Conservation (phyloP, 306 rosid species). For the Vigna hirtella region DNA sequence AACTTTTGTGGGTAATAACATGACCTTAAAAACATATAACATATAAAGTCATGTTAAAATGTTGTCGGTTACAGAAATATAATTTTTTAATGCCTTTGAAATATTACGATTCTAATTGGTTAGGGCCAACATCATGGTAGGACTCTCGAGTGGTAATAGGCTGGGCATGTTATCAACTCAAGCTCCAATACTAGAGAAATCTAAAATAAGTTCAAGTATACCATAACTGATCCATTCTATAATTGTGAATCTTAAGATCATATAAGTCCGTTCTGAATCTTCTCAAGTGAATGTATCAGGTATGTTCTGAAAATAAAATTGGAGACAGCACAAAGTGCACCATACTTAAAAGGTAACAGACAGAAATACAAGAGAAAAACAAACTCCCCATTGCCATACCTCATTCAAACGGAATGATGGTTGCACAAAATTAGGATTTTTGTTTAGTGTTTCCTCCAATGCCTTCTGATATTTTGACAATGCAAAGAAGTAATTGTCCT, state of each 20-base stretch:
- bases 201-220: constrained; percentile 17
- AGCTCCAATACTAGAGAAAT: not conserved
- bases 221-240: constrained; percentile 4
- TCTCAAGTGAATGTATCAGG: constrained; percentile 22
- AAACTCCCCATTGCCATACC: constrained; percentile 55
- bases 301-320: constrained; percentile 30
- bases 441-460: constrained; percentile 71
- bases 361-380: constrained; percentile 19
- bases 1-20: too few relatives aligned
- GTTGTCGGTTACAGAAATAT: not conserved
- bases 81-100: not conserved
- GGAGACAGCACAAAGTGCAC: constrained; percentile 15
- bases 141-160: not conserved
- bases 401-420: constrained; percentile 85
- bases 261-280: constrained; percentile 28
- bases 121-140: not conserved
- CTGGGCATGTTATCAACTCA: constrained; percentile 22
- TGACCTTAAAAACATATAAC: not conserved
- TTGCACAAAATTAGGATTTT: constrained; percentile 84
- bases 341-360: not conserved
- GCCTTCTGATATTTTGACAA: constrained; percentile 80
- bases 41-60: not conserved
- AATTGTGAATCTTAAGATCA: constrained; percentile 6
- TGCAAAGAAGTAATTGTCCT: constrained; percentile 92
- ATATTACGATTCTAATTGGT: not conserved